Evolutionary conservation across 140 eudicot genomes (phyloP).

Genomic region (Senecio squalidus): DNA sequence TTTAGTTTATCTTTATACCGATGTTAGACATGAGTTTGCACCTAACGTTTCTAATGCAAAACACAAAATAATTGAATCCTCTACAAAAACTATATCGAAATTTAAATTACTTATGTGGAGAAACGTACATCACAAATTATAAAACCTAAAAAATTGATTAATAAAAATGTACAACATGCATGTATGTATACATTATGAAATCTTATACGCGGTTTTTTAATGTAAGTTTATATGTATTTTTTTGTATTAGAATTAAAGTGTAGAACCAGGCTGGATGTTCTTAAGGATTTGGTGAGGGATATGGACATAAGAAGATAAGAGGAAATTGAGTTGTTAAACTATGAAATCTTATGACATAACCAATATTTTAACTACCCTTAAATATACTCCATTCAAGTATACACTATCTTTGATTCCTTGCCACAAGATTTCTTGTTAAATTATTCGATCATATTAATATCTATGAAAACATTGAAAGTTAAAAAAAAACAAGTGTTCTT

Average conservation of each 20-base stretch:
- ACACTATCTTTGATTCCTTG: conserved; percentile 15
- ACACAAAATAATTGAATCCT: not conserved
- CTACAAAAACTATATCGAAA: not conserved
- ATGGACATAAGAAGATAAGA: conserved; percentile 32
- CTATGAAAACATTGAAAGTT: too few relatives aligned
- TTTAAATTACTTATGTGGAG: conserved; percentile 10
- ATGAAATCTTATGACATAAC: conserved; percentile 5
- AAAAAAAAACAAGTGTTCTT: too few relatives aligned
- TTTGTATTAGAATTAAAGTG: conserved; percentile 9
- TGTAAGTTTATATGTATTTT: not conserved
- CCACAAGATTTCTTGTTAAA: conserved; percentile 17
- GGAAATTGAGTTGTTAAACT: conserved; percentile 31
- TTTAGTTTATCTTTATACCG: too few relatives aligned
- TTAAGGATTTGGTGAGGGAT: conserved; percentile 30
- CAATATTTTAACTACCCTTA: conserved; percentile 16
- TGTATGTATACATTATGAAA: not conserved
- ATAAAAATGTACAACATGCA: conserved; percentile 7
- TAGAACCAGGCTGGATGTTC: conserved; percentile 35
- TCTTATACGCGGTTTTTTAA: not conserved
- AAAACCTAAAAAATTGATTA: conserved; percentile 1
- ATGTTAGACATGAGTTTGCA: too few relatives aligned
- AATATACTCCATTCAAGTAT: conserved; percentile 11
- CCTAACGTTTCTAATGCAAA: not conserved
- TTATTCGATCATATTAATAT: not conserved
- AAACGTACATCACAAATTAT: conserved; percentile 12